These are phyloP conservation scores for Capsicum pubescens DNA, from an alignment of 257 asterid species.

Conservation along the genomic window DNA sequence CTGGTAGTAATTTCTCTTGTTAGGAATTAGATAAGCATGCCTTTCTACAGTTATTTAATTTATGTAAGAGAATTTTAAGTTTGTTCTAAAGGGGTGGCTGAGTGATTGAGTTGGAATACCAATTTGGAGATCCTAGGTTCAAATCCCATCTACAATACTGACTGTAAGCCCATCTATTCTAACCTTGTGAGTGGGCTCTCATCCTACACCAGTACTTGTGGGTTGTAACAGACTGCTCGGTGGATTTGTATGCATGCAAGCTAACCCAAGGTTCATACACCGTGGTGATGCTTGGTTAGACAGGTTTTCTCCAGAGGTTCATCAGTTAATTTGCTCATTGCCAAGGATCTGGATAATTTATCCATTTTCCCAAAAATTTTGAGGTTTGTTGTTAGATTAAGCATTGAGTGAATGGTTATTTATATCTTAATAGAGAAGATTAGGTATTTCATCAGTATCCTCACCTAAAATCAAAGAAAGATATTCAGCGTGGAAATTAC, in stretches of 20 bases:
- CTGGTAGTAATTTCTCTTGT: neutral
- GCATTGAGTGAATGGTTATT: neutral
- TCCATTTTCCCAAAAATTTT: neutral
- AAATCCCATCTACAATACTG: neutral
- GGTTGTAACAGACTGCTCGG: constrained; percentile 2
- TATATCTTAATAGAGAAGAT: neutral
- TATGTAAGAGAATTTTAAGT: neutral
- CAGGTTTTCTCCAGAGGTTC: neutral
- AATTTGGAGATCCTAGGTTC: neutral
- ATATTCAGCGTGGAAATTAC: neutral
- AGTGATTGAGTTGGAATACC: neutral
- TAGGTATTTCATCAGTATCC: neutral
- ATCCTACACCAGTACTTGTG: neutral
- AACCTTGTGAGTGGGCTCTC: constrained; percentile 9
- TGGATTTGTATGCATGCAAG: neutral
- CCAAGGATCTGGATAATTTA: neutral
- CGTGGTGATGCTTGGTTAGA: neutral
- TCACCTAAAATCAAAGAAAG: neutral
- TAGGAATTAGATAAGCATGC: constrained; percentile 3
- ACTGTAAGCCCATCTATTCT: neutral
- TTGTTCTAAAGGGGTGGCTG: neutral
- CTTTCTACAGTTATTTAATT: neutral
- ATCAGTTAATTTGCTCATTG: neutral
- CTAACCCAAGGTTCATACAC: neutral
- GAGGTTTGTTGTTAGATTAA: neutral